Conservation (phyloP, 2,329 filamentous ascomycete species). For the Talaromyces islandicus region DNA sequence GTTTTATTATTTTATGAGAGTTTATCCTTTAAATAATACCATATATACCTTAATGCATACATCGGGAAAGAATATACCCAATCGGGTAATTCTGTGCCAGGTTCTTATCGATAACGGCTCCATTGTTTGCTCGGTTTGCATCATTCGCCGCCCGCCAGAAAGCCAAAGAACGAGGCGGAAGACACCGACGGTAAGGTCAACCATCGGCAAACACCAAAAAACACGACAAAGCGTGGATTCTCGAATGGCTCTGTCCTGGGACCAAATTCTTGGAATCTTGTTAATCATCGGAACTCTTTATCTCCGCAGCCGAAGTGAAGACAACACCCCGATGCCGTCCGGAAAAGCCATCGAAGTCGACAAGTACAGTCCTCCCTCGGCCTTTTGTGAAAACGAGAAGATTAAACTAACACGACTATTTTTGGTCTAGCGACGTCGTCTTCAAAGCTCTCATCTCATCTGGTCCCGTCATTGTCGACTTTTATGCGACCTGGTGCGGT, state of each 20-base stretch:
- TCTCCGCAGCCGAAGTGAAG: neutral
- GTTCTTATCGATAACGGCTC: neutral
- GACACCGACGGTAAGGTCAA: neutral
- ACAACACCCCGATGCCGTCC: neutral
- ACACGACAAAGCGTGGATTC: neutral
- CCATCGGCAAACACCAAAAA: neutral
- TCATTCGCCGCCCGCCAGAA: neutral
- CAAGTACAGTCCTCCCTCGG: constrained; percentile 34
- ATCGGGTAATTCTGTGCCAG: neutral
- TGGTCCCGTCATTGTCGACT: constrained; percentile 49
- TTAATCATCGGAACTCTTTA: neutral
- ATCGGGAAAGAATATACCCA: neutral
- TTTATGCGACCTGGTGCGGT: constrained; percentile 81
- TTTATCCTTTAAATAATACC: neutral
- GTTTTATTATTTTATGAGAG: neutral
- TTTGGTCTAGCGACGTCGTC: neutral
- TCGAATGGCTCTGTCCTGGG: neutral
- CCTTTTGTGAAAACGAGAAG: neutral
- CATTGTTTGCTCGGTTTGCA: neutral
- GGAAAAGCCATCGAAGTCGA: constrained; percentile 32
- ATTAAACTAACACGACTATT: constrained; percentile 18
- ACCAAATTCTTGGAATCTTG: neutral
- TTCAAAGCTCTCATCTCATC: constrained; percentile 46
- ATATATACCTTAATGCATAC: neutral
- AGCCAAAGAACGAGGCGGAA: neutral